These are phyloP conservation scores for Chamaenerion angustifolium DNA, from an alignment of 345 rosid genomes.

Conservation along the genomic window DNA sequence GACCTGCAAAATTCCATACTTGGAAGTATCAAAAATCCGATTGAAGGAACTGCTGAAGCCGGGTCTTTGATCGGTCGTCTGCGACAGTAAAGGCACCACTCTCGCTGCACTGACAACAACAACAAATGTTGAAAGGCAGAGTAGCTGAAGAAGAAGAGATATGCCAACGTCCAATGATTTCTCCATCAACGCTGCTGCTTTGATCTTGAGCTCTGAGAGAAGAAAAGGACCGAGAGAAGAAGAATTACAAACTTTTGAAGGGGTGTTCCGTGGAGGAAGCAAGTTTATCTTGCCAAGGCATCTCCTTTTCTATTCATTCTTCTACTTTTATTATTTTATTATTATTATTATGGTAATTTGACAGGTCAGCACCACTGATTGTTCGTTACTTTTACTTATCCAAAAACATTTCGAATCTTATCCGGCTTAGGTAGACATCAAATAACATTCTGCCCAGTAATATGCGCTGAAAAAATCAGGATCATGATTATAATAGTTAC, in stretches of 20 bases:
- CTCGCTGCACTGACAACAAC: conserved; percentile 27
- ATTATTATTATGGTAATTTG: not conserved
- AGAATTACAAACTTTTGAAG: not conserved
- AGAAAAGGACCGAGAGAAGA: not conserved
- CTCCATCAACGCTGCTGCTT: conserved; percentile 8
- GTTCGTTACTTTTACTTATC: too few relatives aligned
- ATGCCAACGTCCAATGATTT: conserved; percentile 5
- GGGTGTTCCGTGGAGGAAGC: not conserved
- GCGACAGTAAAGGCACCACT: conserved; percentile 23
- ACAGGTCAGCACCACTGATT: not conserved
- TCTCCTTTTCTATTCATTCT: not conserved
- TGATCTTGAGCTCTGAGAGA: not conserved
- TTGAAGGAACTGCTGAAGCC: conserved; percentile 29
- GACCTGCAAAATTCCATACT: conserved; percentile 66
- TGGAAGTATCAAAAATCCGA: conserved; percentile 55
- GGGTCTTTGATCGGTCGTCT: conserved; percentile 14
- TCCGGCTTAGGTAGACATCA: too few relatives aligned
- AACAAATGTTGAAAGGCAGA: conserved; percentile 16
- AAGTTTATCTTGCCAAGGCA: not conserved
- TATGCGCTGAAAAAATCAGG: too few relatives aligned
- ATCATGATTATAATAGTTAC: too few relatives aligned
- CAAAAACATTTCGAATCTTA: too few relatives aligned
- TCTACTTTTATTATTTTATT: too few relatives aligned
- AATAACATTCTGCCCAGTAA: too few relatives aligned
- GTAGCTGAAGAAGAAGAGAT: conserved; percentile 7